A percentile compares a stretch with the other conserved stretches of the same genome.
Conservation (phyloP, 129 eudicot genomes). For the Saussurea involucrata region DNA sequence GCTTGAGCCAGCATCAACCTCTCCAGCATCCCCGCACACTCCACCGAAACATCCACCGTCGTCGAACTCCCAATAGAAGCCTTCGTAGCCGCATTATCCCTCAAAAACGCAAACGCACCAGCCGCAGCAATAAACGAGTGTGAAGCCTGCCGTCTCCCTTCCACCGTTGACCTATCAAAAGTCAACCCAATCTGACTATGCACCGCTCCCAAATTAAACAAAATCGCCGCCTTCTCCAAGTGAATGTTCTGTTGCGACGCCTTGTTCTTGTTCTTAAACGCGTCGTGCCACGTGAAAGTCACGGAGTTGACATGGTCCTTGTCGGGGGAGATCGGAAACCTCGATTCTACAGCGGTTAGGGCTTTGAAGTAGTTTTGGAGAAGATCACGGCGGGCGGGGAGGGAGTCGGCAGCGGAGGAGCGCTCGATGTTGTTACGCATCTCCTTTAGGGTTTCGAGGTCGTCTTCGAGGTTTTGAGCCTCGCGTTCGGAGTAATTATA, state of each 20-base stretch:
- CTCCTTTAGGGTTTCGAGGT: slow-evolving; percentile 75
- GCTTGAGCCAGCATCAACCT: slow-evolving; percentile 99
- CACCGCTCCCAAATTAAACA: slow-evolving; percentile 94
- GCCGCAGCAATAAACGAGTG: slow-evolving; percentile 85
- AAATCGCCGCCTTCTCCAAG: slow-evolving; percentile 84
- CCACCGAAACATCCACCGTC: slow-evolving; percentile 78
- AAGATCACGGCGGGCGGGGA: slow-evolving; percentile 74
- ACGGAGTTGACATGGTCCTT: slow-evolving; percentile 71
- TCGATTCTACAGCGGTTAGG: slow-evolving; percentile 74
- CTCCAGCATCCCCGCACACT: slow-evolving; percentile 98
- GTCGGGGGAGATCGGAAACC: slow-evolving; percentile 85
- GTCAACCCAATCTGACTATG: slow-evolving; percentile 80
- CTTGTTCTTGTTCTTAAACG: slow-evolving; percentile 64
- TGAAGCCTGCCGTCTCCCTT: slow-evolving; percentile 79
- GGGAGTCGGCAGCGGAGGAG: slow-evolving; percentile 47
- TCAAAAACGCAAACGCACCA: slow-evolving; percentile 80
- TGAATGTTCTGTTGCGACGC: slow-evolving; percentile 82
- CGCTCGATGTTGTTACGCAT: slow-evolving; percentile 60
- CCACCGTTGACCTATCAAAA: slow-evolving; percentile 66
- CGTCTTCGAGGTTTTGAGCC: slow-evolving; percentile 92
- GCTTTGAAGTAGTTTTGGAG: slow-evolving; percentile 69
- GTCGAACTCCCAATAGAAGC: slow-evolving; percentile 70
- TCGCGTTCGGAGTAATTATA: slow-evolving; percentile 91
- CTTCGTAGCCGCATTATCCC: slow-evolving; percentile 75
- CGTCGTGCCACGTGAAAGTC: slow-evolving; percentile 86